Conservation (phyloP, 192 early-diverging fungal genomes). For the Allomyces javanicus region DNA sequence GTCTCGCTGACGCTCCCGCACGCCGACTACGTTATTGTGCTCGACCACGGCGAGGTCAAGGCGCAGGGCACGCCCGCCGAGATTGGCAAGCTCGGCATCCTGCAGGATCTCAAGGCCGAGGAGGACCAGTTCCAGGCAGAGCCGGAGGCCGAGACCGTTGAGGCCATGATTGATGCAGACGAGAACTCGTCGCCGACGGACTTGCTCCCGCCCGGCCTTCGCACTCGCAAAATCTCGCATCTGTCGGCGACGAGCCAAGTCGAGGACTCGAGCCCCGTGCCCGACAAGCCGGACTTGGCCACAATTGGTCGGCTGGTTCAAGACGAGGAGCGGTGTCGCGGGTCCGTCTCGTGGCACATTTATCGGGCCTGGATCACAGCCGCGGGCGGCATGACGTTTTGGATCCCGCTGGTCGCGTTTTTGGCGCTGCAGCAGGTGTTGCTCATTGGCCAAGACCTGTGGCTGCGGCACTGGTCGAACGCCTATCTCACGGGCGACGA, state of each 20-base stretch:
- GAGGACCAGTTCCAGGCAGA: background rate
- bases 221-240: background rate
- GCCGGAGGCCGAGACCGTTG: background rate
- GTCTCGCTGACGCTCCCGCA: slow-evolving; percentile 18
- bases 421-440: slow-evolving; percentile 20
- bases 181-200: slow-evolving; percentile 13
- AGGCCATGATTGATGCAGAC: background rate
- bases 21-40: slow-evolving; percentile 17
- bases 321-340: background rate
- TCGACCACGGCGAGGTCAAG: slow-evolving; percentile 23
- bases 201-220: background rate
- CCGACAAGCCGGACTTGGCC: slow-evolving; percentile 14
- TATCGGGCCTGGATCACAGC: slow-evolving; percentile 18
- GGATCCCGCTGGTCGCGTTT: slow-evolving; percentile 28
- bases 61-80: slow-evolving; percentile 11
- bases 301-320: background rate
- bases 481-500: slow-evolving; percentile 11
- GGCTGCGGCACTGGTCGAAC: slow-evolving; percentile 43
- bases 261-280: slow-evolving; percentile 11
- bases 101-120: background rate
- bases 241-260: background rate
- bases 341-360: background rate
- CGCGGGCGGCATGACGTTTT: slow-evolving; percentile 42
- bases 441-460: slow-evolving; percentile 34
- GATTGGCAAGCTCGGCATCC: slow-evolving; percentile 1